Percentiles rank a stretch among this genome's conserved stretches.
phyloP scores from a whole-genome alignment of 1,284 basidiomycete genomes.

The Prillingera fragicola region DNA sequence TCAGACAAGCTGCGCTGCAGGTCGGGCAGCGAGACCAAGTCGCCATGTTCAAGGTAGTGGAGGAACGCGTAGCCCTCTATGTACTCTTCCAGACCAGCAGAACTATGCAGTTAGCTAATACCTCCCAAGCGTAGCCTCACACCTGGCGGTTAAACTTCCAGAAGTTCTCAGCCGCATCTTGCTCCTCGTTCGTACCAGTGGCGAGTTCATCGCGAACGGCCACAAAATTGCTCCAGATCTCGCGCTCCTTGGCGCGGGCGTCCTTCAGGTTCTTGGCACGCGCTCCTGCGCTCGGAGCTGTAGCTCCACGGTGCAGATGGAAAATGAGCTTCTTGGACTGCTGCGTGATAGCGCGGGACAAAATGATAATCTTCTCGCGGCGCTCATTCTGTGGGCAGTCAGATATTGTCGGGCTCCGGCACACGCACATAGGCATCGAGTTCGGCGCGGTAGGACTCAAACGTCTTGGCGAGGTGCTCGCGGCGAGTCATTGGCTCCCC shows the following conservation, averaged over 20 bases:
- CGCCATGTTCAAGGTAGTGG: conserved; percentile 70
- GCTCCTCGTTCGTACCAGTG: conserved; percentile 47
- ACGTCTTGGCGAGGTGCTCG: conserved; percentile 37
- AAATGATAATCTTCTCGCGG: conserved; percentile 46
- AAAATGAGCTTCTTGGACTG: conserved; percentile 95
- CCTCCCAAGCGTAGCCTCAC: conserved; percentile 50
- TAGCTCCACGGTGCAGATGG: conserved; percentile 71
- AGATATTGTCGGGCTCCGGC: neutral
- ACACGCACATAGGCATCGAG: conserved; percentile 41
- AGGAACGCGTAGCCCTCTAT: conserved; percentile 89
- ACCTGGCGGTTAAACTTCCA: conserved; percentile 75
- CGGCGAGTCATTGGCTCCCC: conserved; percentile 19
- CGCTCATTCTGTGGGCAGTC: conserved; percentile 39
- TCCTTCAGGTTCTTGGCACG: conserved; percentile 47
- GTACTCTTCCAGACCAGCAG: conserved; percentile 71
- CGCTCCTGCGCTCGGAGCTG: conserved; percentile 34
- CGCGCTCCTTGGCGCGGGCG: conserved; percentile 62
- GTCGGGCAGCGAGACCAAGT: conserved; percentile 64
- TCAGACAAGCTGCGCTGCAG: conserved; percentile 63
- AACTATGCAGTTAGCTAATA: conserved; percentile 21
- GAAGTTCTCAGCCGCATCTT: conserved; percentile 50
- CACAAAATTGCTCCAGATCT: conserved; percentile 64
- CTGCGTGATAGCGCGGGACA: conserved; percentile 73
- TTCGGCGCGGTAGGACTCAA: conserved; percentile 39
- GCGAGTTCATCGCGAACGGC: conserved; percentile 60